Base-by-base conservation (phyloP, 495 filamentous ascomycete species). In the Aspergillus homomorphus region DNA sequence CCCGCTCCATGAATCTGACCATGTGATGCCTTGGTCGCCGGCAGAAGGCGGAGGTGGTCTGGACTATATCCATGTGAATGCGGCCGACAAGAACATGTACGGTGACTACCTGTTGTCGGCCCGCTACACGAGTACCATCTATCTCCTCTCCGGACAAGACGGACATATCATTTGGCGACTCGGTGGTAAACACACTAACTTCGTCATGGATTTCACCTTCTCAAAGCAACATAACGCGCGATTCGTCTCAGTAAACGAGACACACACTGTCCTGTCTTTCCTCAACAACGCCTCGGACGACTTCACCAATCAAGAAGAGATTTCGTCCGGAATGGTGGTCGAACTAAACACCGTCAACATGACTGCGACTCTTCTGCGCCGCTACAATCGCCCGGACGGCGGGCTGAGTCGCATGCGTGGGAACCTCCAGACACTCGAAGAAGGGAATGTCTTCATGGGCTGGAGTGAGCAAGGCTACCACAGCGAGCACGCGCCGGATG, bases 21-120 rank as follows among this genome's bases (percentile, higher is more conserved):
- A 48, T 28, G 78, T 81, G 66, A 78, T 77, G 62, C 67, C 77
- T 38, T 59, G 57, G 24, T 70, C 76, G 24, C 14, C 10, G 10
- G 54, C 60, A 1, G 44, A 30, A 9, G 56, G 24, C 12, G n/a
- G 28, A 16, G 64, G 65, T 1, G 67, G 67, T 21, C 66, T 64
- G 62, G 71, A 70, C 46, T 71, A 71, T 33, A 68, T 69, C 10
- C 73, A 75, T 44, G 59, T 71, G 48, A 74, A 75, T 59, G 53
- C 71, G 6, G 67, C 73, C 21, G 73, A 75, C 53, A 73, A 74
- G 60, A 74, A 72, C 50, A 49, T 24, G 15, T 65, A 62, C 3
- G 81, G 82, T 4, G 78, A 83, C 66, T 86, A 82, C 59, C 66
- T 86, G 15, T 73, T 85, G 45, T 85, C 82, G 1, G 68, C 78